Conservation (phyloP, 352 stramenopile genomes). For the Vaucheria bursata region DNA sequence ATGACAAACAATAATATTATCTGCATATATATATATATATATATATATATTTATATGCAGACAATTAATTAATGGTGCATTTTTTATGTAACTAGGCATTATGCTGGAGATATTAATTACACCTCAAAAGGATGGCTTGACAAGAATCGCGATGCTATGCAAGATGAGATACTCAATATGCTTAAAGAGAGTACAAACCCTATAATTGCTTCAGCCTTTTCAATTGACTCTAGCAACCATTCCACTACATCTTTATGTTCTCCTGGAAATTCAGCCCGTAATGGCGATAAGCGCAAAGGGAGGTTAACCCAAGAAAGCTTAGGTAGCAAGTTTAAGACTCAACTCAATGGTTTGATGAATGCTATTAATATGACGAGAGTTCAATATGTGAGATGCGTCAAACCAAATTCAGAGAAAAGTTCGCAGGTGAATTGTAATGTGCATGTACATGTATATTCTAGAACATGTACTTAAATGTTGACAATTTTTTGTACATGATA, state of each 20-base stretch:
- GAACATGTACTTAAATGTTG: too few relatives aligned
- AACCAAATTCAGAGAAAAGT: slow-evolving; percentile 87
- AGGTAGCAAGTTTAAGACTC: slow-evolving; percentile 54
- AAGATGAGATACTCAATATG: not conserved
- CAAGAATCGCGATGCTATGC: slow-evolving; percentile 48
- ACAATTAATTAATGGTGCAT: too few relatives aligned
- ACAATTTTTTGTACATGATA: too few relatives aligned
- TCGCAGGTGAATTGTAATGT: not conserved
- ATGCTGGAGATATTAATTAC: slow-evolving; percentile 50
- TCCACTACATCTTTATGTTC: not conserved
- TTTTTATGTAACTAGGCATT: too few relatives aligned
- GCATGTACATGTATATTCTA: too few relatives aligned
- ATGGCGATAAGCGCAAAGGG: slow-evolving; percentile 19
- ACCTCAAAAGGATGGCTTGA: slow-evolving; percentile 42
- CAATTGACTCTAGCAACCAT: not conserved
- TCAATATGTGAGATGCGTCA: slow-evolving; percentile 89
- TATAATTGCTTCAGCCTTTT: not conserved
- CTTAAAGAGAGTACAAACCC: not conserved
- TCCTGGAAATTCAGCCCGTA: slow-evolving; percentile 4
- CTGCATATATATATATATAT: too few relatives aligned
- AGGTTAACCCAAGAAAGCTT: slow-evolving; percentile 35
- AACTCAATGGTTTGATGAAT: slow-evolving; percentile 62
- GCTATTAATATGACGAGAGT: slow-evolving; percentile 77
- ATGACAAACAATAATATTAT: too few relatives aligned
- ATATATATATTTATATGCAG: too few relatives aligned